phyloP scores from a whole-genome alignment of 2,329 filamentous ascomycete genomes.

The Fusarium chlamydosporum region DNA sequence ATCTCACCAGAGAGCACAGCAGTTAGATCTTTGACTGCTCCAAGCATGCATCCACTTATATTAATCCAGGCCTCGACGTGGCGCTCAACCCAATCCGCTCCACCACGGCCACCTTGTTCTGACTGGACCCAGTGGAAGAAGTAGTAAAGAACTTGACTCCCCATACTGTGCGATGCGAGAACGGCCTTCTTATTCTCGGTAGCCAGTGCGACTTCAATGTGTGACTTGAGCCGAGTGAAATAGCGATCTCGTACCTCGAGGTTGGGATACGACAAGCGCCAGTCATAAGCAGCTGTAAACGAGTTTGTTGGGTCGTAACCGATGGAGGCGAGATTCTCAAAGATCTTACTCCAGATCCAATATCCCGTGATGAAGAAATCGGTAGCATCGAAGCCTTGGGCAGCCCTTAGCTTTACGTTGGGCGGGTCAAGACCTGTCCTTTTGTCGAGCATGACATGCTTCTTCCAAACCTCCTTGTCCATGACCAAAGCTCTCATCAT shows the following conservation, averaged over 20 bases:
- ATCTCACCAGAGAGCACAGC: constrained; percentile 96
- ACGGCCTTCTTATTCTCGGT: constrained; percentile 84
- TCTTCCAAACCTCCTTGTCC: constrained; percentile 96
- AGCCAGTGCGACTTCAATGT: constrained; percentile 87
- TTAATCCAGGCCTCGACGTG: constrained; percentile 98
- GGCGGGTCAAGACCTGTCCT: constrained; percentile 91
- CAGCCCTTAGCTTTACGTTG: constrained; percentile 88
- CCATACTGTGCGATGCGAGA: constrained; percentile 96
- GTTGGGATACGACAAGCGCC: constrained; percentile 91
- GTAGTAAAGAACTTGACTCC: constrained; percentile 92
- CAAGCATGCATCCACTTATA: constrained; percentile 97
- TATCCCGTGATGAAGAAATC: constrained; percentile 95
- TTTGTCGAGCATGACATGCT: constrained; percentile 96
- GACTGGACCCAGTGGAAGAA: constrained; percentile 86
- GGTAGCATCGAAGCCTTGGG: constrained; percentile 96
- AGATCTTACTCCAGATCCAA: constrained; percentile 99
- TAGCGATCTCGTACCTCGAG: constrained; percentile 93
- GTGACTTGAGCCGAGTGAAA: constrained; percentile 88
- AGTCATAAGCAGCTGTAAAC: constrained; percentile 84
- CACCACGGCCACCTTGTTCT: constrained; percentile 82
- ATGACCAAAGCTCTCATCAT: constrained; percentile 97
- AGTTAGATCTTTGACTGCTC: constrained; percentile 89
- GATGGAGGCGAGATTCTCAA: constrained; percentile 95
- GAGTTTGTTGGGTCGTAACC: constrained; percentile 91
- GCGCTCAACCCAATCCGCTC: constrained; percentile 88